These are phyloP conservation scores for Trypanosoma congolense DNA, from an alignment of 208 protist genomes.

Conservation along the genomic window DNA sequence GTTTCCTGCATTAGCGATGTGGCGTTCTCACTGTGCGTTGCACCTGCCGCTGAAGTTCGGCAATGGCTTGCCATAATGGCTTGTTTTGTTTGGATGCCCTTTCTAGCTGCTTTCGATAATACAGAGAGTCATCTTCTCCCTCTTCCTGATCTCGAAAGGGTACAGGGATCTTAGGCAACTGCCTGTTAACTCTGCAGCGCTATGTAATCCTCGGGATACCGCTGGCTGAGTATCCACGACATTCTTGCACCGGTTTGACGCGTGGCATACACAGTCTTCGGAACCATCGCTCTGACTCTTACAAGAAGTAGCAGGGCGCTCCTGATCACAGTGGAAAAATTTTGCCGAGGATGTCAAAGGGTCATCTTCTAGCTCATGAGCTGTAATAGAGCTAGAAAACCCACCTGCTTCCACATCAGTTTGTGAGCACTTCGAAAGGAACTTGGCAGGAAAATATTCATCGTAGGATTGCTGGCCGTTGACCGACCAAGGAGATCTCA, in stretches of 20 bases:
- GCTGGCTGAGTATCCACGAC: no score
- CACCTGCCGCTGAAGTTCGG: conserved; percentile 55
- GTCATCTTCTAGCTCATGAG: no score
- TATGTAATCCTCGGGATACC: no score
- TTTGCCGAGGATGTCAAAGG: no score
- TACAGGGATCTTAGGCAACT: background rate
- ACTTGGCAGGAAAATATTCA: background rate
- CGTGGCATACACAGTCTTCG: no score
- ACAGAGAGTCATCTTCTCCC: background rate
- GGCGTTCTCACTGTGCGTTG: conserved; percentile 28
- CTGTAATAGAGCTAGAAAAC: no score
- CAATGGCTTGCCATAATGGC: conserved; percentile 61
- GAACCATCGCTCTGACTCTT: no score
- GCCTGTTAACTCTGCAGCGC: background rate
- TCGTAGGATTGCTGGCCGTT: background rate
- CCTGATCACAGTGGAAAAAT: no score
- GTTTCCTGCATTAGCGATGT: background rate
- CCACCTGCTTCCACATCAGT: no score
- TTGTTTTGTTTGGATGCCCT: conserved; percentile 59
- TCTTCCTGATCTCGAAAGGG: background rate
- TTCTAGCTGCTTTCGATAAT: conserved; percentile 42
- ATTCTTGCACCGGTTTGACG: no score
- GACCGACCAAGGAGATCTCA: background rate
- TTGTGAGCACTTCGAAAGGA: background rate
- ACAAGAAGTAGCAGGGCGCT: no score